Percentiles rank a stretch among this genome's conserved stretches.
Evolutionary conservation across 2,329 filamentous ascomycete species (phyloP).

Genomic region (Ramularia collo-cygni): DNA sequence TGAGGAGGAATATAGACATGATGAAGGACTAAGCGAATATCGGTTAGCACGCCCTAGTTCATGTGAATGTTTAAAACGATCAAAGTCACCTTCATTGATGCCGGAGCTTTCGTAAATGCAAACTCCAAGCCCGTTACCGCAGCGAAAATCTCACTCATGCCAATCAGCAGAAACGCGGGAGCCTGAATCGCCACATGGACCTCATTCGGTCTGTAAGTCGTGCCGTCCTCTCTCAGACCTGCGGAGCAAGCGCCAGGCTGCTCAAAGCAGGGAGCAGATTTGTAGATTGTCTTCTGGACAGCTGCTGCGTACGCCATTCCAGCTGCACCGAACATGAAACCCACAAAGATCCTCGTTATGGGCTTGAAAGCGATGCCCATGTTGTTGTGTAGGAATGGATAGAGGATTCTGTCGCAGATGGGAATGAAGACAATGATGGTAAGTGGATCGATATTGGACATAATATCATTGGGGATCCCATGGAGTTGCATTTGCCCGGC

Average conservation of each 20-base stretch:
- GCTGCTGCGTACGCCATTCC: slow-evolving; percentile 49
- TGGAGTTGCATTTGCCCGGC: slow-evolving; percentile 36
- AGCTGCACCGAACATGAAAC: slow-evolving; percentile 46
- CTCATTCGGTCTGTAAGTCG: slow-evolving; percentile 31
- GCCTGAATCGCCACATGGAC: slow-evolving; percentile 32
- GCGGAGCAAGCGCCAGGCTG: slow-evolving; percentile 32
- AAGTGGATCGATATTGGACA: slow-evolving; percentile 33
- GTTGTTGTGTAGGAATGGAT: slow-evolving; percentile 21
- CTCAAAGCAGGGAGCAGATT: slow-evolving; percentile 40
- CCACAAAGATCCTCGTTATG: slow-evolving; percentile 47
- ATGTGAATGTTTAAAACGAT: background rate
- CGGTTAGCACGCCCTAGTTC: background rate
- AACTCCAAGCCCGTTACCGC: slow-evolving; percentile 40
- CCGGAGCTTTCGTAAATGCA: slow-evolving; percentile 40
- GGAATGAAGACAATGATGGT: slow-evolving; percentile 41
- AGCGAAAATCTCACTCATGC: slow-evolving; percentile 39
- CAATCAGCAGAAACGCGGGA: slow-evolving; percentile 38
- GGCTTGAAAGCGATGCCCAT: slow-evolving; percentile 37
- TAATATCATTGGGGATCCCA: slow-evolving; percentile 41
- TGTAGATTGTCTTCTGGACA: slow-evolving; percentile 51
- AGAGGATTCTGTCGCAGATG: slow-evolving; percentile 38
- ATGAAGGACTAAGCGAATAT: slow-evolving; percentile 11
- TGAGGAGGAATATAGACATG: slow-evolving; percentile 29
- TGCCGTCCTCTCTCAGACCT: slow-evolving; percentile 24
- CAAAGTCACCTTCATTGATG: slow-evolving; percentile 32